Percentiles rank a stretch among this genome's conserved stretches.
phyloP scores from a whole-genome alignment of 2,329 filamentous ascomycete genomes.

The Arthroderma sp. region DNA sequence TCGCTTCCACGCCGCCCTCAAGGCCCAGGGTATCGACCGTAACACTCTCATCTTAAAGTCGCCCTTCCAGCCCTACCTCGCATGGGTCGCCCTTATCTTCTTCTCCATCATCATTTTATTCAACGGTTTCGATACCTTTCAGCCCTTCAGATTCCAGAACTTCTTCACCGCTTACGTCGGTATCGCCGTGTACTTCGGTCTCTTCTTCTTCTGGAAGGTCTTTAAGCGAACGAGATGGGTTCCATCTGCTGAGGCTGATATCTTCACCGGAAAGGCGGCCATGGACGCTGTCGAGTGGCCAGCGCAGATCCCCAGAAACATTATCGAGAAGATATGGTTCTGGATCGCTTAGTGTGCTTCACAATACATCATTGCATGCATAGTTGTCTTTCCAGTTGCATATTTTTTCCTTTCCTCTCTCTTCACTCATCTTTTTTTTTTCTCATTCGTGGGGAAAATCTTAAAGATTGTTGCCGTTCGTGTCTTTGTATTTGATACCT shows the following conservation, averaged over 20 bases:
- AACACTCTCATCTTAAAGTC: constrained; percentile 32
- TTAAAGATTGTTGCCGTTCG: not conserved
- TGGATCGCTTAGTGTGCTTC: constrained; percentile 14
- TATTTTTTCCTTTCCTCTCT: not conserved
- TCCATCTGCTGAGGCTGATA: constrained; percentile 15
- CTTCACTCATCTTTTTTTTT: not conserved
- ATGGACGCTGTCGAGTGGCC: constrained; percentile 19
- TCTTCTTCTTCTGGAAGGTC: constrained; percentile 24
- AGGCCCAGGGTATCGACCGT: constrained; percentile 28
- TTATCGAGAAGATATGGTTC: constrained; percentile 17
- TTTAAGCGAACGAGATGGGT: constrained; percentile 18
- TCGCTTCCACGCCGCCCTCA: constrained; percentile 34
- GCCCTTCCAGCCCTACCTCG: constrained; percentile 44
- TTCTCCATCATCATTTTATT: constrained; percentile 53
- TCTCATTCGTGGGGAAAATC: not conserved
- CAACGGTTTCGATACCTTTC: constrained; percentile 42
- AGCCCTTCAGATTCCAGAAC: constrained; percentile 27
- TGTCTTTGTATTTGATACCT: constrained; percentile 3
- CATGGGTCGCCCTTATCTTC: constrained; percentile 48
- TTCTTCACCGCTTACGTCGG: constrained; percentile 41
- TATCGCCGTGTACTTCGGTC: constrained; percentile 29
- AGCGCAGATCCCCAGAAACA: constrained; percentile 13
- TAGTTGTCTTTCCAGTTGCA: not conserved
- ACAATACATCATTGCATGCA: too few species aligned
- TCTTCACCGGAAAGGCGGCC: constrained; percentile 20